Percentiles rank a stretch among this genome's conserved stretches.
phyloP scores from a whole-genome alignment of 1,139 yeast genomes.

The Debaryomyces psychrophilus region DNA sequence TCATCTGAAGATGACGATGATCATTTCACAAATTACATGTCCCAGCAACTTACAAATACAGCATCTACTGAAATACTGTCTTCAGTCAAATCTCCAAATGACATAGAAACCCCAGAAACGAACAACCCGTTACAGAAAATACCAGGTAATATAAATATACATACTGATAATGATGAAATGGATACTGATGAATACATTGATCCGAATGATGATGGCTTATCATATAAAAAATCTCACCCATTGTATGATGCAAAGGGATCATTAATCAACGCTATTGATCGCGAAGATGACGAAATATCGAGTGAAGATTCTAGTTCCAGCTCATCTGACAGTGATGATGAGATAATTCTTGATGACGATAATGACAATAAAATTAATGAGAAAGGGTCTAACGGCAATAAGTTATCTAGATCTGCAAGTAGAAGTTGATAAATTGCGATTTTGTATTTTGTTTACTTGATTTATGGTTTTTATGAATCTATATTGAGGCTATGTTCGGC shows the following conservation, averaged over 20 bases:
- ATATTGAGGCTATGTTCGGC: not conserved
- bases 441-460: constrained; percentile 1
- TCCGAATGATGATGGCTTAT: constrained; percentile 81
- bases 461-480: constrained; percentile 4
- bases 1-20: constrained; percentile 36
- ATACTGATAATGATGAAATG: constrained; percentile 21
- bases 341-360: constrained; percentile 24
- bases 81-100: constrained; percentile 41
- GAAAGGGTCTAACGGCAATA: constrained; percentile 22
- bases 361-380: constrained; percentile 23
- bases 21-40: constrained; percentile 76
- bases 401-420: constrained; percentile 47
- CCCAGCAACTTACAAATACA: constrained; percentile 72
- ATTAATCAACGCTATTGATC: constrained; percentile 25
- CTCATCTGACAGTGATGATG: constrained; percentile 38
- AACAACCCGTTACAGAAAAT: constrained; percentile 14
- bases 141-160: constrained; percentile 11
- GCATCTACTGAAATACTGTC: constrained; percentile 61
- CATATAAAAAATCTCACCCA: constrained; percentile 67
- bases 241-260: constrained; percentile 52
- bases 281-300: constrained; percentile 29
- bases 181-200: constrained; percentile 70
- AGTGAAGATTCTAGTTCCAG: constrained; percentile 34
- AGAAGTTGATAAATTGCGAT: constrained; percentile 27
- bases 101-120: constrained; percentile 46